Evolutionary conservation across 805 yeast species (phyloP).

Genomic region (Diddensiella transvaalensis): DNA sequence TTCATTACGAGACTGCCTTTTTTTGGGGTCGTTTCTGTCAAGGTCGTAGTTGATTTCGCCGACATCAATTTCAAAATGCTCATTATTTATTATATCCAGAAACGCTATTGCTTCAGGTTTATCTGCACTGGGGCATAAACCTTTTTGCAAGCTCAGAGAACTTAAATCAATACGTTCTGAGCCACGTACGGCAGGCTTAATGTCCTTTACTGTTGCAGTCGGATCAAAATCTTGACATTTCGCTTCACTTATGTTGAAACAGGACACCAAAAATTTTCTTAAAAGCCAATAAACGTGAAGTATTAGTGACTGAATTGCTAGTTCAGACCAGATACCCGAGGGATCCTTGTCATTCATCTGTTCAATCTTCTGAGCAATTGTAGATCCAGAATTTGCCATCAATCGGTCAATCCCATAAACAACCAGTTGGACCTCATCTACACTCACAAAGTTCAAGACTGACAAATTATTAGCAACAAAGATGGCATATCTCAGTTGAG

Average conservation of each 20-base stretch:
- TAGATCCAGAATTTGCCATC: constrained; percentile 39
- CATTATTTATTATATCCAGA: background rate
- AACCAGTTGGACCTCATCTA: constrained; percentile 51
- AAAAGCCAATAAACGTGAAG: constrained; percentile 11
- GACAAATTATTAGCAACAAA: constrained; percentile 42
- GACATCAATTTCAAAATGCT: too few relatives aligned
- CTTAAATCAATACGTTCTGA: background rate
- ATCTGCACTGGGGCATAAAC: too few relatives aligned
- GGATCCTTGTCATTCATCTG: constrained; percentile 6
- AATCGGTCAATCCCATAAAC: constrained; percentile 44
- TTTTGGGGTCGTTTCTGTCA: too few relatives aligned
- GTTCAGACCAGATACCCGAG: constrained; percentile 1
- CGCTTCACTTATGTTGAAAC: constrained; percentile 16
- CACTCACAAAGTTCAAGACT: constrained; percentile 37
- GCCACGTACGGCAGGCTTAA: background rate
- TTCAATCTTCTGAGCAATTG: constrained; percentile 6
- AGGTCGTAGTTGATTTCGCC: too few relatives aligned
- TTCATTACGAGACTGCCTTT: too few relatives aligned
- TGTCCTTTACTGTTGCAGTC: constrained; percentile 8
- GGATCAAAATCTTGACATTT: constrained; percentile 17
- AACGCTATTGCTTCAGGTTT: background rate
- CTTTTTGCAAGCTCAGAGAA: background rate
- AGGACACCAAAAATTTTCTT: constrained; percentile 11
- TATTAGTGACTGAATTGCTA: constrained; percentile 12
- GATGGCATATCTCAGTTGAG: constrained; percentile 31